Percentiles rank a stretch among this genome's conserved stretches.
These are phyloP conservation scores for Agaricus bisporus DNA, from an alignment of 768 basidiomycete genomes.

Conservation along the genomic window DNA sequence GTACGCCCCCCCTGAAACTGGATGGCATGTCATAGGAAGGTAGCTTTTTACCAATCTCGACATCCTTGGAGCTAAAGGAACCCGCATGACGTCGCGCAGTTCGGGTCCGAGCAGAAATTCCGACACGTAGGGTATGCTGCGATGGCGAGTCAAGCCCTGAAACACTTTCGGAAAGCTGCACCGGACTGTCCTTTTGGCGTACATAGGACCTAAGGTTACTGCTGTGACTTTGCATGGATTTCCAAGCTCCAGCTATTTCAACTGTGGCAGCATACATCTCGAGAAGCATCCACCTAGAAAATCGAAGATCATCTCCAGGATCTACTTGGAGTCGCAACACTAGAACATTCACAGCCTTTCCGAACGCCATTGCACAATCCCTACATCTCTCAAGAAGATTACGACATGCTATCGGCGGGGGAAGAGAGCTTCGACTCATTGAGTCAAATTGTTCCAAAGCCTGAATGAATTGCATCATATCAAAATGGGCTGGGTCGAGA, in stretches of 20 bases:
- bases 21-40: slow-evolving; percentile 56
- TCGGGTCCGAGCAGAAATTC: slow-evolving; percentile 30
- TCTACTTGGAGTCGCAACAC: slow-evolving; percentile 74
- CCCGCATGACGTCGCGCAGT: slow-evolving; percentile 81
- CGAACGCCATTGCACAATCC: slow-evolving; percentile 78
- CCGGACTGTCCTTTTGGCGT: slow-evolving; percentile 23
- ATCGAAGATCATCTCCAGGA: slow-evolving; percentile 75
- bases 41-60: slow-evolving; percentile 77
- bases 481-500: slow-evolving; percentile 75
- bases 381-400: slow-evolving; percentile 77
- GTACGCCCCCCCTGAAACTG: slow-evolving; percentile 28
- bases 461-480: slow-evolving; percentile 79
- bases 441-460: slow-evolving; percentile 90
- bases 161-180: slow-evolving; percentile 15
- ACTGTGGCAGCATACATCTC: slow-evolving; percentile 86
- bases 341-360: slow-evolving; percentile 83
- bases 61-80: slow-evolving; percentile 92
- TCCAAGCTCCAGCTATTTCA: slow-evolving; percentile 87
- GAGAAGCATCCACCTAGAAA: slow-evolving; percentile 78
- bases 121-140: slow-evolving; percentile 15
- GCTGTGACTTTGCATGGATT: slow-evolving; percentile 62
- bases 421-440: slow-evolving; percentile 60
- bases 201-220: slow-evolving; percentile 65
- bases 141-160: slow-evolving; percentile 9
- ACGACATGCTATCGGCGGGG: slow-evolving; percentile 68